These are phyloP conservation scores for Aspergillus ochraceus DNA, from an alignment of 2,329 filamentous ascomycete genomes.

Conservation along the genomic window DNA sequence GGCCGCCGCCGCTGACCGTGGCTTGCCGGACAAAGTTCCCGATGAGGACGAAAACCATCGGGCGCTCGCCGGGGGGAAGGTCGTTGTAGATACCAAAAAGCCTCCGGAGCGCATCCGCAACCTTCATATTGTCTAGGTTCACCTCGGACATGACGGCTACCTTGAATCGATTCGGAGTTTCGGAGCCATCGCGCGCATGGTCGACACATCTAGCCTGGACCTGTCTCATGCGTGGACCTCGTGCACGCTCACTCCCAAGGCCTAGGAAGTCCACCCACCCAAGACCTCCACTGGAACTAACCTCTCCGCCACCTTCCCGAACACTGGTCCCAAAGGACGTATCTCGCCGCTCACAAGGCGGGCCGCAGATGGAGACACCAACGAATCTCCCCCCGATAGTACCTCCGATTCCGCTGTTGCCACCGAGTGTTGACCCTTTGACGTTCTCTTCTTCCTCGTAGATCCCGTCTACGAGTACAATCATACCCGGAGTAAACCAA, in stretches of 20 bases:
- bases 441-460: slow-evolving; percentile 87
- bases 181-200: slow-evolving; percentile 19
- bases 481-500: slow-evolving; percentile 95
- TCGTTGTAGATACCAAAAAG: slow-evolving; percentile 73
- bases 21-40: slow-evolving; percentile 74
- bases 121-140: slow-evolving; percentile 80
- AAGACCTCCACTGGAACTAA: slow-evolving; percentile 71
- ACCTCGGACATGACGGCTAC: slow-evolving; percentile 82
- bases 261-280: slow-evolving; percentile 98
- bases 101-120: slow-evolving; percentile 76
- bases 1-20: slow-evolving; percentile 64
- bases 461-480: slow-evolving; percentile 90
- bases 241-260: slow-evolving; percentile 82
- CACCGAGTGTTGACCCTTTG: slow-evolving; percentile 67
- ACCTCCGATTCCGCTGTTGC: slow-evolving; percentile 79
- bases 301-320: slow-evolving; percentile 34
- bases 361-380: slow-evolving; percentile 86
- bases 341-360: slow-evolving; percentile 82
- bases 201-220: slow-evolving; percentile 70
- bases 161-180: slow-evolving; percentile 43
- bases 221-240: slow-evolving; percentile 77
- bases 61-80: slow-evolving; percentile 63
- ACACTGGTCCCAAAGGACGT: slow-evolving; percentile 72
- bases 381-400: slow-evolving; percentile 91
- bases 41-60: slow-evolving; percentile 77